Conservation (phyloP, 805 yeast species). For the Ogataea philodendri region DNA sequence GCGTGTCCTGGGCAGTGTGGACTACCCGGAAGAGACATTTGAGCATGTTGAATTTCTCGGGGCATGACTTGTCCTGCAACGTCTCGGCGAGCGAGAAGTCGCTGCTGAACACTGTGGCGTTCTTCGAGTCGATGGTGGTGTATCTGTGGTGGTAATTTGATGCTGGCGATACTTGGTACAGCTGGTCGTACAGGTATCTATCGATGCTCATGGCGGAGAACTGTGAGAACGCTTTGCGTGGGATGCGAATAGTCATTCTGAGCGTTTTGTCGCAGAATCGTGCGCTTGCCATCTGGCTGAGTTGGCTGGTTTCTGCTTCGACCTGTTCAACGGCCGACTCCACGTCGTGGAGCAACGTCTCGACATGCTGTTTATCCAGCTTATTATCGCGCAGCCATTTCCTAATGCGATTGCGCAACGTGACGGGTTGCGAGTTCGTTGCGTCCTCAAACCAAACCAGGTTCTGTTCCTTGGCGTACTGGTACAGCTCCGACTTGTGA, state of each 20-base stretch:
- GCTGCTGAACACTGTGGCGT: conserved; percentile 4
- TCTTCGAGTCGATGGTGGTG: conserved; percentile 23
- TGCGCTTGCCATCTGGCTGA: conserved; percentile 8
- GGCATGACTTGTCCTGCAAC: not conserved
- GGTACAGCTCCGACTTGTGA: conserved; percentile 43
- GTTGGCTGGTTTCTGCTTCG: conserved; percentile 19
- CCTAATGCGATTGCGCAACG: conserved; percentile 58
- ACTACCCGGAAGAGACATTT: conserved; percentile 11
- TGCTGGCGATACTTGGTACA: conserved; percentile 25
- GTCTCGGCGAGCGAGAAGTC: conserved; percentile 13
- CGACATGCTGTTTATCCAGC: conserved; percentile 12
- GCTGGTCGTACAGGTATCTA: conserved; percentile 26
- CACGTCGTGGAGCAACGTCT: conserved; percentile 15
- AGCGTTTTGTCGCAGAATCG: conserved; percentile 6
- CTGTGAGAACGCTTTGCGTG: conserved; percentile 15
- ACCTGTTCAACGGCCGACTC: conserved; percentile 17
- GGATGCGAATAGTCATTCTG: conserved; percentile 20
- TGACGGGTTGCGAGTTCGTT: conserved; percentile 58
- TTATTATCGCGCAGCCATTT: conserved; percentile 21
- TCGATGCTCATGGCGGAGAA: conserved; percentile 26
- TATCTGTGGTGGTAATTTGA: conserved; percentile 26
- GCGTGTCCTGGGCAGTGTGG: not conserved
- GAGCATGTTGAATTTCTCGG: conserved; percentile 12
- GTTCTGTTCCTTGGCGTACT: conserved; percentile 41
- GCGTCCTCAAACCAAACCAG: conserved; percentile 70